Base-by-base conservation (phyloP, 2,329 filamentous ascomycete species). In the Hirsutella minnesotensis region DNA sequence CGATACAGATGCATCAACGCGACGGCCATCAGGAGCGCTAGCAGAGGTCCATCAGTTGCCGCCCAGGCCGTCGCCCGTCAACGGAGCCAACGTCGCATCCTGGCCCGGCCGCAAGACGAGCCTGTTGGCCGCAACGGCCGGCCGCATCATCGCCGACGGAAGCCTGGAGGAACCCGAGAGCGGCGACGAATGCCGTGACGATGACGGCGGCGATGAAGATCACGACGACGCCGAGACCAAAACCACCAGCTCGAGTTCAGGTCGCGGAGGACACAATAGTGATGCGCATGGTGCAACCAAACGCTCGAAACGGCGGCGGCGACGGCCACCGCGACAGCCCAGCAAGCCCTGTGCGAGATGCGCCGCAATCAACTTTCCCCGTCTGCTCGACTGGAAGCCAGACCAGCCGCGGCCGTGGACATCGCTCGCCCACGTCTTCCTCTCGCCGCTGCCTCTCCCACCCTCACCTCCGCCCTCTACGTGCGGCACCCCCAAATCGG, bases 391-490 rank as follows among this genome's bases (percentile, higher is more conserved):
- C 44, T 64, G 62, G 62, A 51, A 54, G 29, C 57, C 56, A 3
- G 60, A 61, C 19, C 53, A 61, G 45, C 48, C 59, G 15, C 49
- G 61, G 41, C 59, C 61, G 5, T 64, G 62, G 62, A 56, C 64
- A 21, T 51, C 55, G 7, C 50, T 64, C 33, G 53, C 60, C 9
- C 62, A 64, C 39, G 49, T 46, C n/a, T 31, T 46, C 21, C 16
- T 22, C 19, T 43, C 44, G 33, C 37, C 34, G 29, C 33, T 38
- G 12, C 33, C 24, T n/a, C 20, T 40, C 24, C 40, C 40, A n/a
- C 41, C 39, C 9, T 64, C 60, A 37, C 60, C 61, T 22, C 31
- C 33, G 21, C 40, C 31, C 13, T 40, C 34, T 16, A 35, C 16
- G 24, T 13, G 40, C 39, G 15, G 12, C 33, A 8, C 33, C n/a